Conservation (phyloP, 2,329 filamentous ascomycete genomes). For the Chaetothyriales sp. region DNA sequence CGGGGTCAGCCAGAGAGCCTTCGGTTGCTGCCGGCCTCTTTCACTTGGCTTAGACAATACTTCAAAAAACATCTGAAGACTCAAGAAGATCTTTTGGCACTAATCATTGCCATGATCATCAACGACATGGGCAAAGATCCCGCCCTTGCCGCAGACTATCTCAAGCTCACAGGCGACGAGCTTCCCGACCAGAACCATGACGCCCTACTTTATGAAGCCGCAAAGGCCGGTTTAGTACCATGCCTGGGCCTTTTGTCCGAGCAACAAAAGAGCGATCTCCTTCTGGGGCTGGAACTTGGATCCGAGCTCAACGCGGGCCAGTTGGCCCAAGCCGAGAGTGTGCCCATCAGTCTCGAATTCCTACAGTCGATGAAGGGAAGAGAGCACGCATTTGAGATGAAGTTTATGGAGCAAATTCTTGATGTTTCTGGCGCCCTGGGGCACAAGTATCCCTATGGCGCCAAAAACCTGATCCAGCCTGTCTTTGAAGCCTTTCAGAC, state of each 20-base stretch:
- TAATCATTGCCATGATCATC: conserved; percentile 25
- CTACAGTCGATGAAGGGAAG: conserved; percentile 18
- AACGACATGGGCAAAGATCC: conserved; percentile 29
- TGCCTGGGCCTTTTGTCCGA: conserved; percentile 19
- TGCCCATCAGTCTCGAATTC: conserved; percentile 21
- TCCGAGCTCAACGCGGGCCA: conserved; percentile 27
- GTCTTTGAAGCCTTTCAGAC: conserved; percentile 23
- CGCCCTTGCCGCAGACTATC: conserved; percentile 18
- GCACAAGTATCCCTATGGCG: conserved; percentile 23
- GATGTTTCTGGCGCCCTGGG: conserved; percentile 28
- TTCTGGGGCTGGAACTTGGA: conserved; percentile 25
- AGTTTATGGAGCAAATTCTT: conserved; percentile 27
- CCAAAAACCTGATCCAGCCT: conserved; percentile 23
- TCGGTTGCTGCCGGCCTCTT: conserved; percentile 21
- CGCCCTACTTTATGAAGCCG: conserved; percentile 21
- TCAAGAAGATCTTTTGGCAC: conserved; percentile 19
- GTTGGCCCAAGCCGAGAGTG: conserved; percentile 28
- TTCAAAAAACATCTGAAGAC: conserved; percentile 13
- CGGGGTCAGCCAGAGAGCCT: conserved; percentile 17
- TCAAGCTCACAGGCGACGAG: conserved; percentile 15
- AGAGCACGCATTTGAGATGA: conserved; percentile 22
- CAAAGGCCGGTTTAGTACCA: conserved; percentile 19
- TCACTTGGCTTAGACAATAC: conserved; percentile 19
- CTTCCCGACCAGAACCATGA: conserved; percentile 21
- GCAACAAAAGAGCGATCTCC: conserved; percentile 17